Base-by-base conservation (phyloP, 805 yeast genomes). In the Limtongia smithiae region DNA sequence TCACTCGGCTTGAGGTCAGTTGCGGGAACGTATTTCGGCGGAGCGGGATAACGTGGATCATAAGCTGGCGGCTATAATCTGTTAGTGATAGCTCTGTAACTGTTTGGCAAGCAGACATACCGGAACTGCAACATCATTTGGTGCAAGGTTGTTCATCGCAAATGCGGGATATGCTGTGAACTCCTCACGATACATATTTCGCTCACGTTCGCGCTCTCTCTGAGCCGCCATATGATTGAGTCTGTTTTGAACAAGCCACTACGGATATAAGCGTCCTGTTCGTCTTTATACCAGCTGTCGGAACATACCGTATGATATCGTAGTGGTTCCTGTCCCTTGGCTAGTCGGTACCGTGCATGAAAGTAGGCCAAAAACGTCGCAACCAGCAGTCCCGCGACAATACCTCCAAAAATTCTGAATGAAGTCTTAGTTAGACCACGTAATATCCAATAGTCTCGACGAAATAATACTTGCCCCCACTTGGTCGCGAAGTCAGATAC, bases 51-150 rank as follows among this genome's bases (percentile, higher is more conserved):
- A 3, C 54, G 44, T 1, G 57, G 54, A 24, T 52, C 57, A 24
- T 52, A 52, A n/a, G 57, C 57, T 1, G 57, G 57, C 2, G 57
- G 57, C 52, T 48, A 24, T 4, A 4, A 21, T 30, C n/a, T n/a
- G 21, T 41, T 34, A 25, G 47, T 18, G 14, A 8, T 20, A n/a
- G 36, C 18, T 4, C 11, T 11, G 11, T 17, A 30, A 27, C n/a
- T n/a, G 21, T 21, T 3, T 4, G 20, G 12, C 52, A 20, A 9
- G 33, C 1, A 15, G 17, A 46, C 51, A 18, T 28, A 42, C 51
- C n/a, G 48, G 48, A 4, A 37, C 35, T 7, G 31, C 24, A 22
- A 48, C 15, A n/a, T 42, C 35, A 25, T 42, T 37, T 14, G 39
- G 8, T 15, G 15, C n/a, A 27, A 42, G 38, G 9, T 48, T 43